Conservation (phyloP, 805 yeast species). For the Zygosaccharomyces gambellarensis region DNA sequence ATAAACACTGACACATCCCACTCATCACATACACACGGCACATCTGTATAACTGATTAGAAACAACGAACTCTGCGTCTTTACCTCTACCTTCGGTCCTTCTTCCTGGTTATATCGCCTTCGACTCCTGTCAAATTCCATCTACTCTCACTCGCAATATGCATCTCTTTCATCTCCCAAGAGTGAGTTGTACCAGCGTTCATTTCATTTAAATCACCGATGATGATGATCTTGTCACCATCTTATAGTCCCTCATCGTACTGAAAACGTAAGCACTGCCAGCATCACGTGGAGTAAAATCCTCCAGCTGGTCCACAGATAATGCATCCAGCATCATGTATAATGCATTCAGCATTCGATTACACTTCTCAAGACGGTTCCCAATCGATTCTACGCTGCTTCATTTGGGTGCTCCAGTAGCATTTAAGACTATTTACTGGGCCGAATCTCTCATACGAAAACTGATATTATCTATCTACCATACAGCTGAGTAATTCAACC, state of each 20-base stretch:
- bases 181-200: not conserved
- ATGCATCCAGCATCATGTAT: not conserved
- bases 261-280: not conserved
- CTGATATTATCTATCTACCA: too few species aligned
- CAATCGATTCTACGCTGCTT: not conserved
- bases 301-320: too few species aligned
- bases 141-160: not conserved
- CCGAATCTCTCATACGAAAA: too few species aligned
- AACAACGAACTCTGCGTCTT: conserved; percentile 29
- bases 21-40: conserved; percentile 12
- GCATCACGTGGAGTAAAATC: not conserved
- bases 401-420: too few species aligned
- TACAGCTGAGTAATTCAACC: not conserved
- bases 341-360: not conserved
- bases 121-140: conserved; percentile 1
- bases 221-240: conserved; percentile 4
- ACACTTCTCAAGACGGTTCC: not conserved
- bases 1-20: conserved; percentile 27
- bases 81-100: conserved; percentile 27
- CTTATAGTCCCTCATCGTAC: not conserved
- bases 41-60: conserved; percentile 29
- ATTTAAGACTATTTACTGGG: too few species aligned
- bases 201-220: not conserved
- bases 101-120: conserved; percentile 1
- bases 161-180: not conserved